Evolutionary conservation across 1,284 basidiomycete genomes (phyloP).

Genomic region (Pseudozyma tsukubaensis): DNA sequence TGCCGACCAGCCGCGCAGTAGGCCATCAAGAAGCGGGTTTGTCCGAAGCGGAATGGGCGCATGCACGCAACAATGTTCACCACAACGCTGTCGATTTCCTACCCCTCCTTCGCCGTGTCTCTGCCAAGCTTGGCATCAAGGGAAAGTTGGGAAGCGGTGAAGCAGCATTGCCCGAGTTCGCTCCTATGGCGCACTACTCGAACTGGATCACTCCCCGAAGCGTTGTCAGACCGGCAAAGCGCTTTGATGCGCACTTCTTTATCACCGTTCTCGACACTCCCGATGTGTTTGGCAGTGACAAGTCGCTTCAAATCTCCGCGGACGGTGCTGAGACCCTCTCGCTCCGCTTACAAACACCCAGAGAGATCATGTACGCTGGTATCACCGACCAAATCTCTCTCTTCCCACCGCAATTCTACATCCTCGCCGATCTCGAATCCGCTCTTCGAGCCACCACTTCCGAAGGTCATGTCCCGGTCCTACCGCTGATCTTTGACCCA

Average conservation of each 20-base stretch:
- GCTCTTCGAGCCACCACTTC: slow-evolving; percentile 19
- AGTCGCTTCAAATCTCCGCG: slow-evolving; percentile 45
- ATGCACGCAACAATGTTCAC: slow-evolving; percentile 57
- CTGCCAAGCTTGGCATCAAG: slow-evolving; percentile 23
- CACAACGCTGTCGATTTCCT: slow-evolving; percentile 57
- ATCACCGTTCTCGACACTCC: slow-evolving; percentile 55
- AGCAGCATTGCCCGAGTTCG: slow-evolving; percentile 29
- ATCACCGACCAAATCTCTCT: slow-evolving; percentile 56
- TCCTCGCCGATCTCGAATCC: slow-evolving; percentile 55
- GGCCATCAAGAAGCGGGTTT: slow-evolving; percentile 57
- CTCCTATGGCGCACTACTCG: slow-evolving; percentile 55
- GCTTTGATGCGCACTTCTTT: slow-evolving; percentile 65
- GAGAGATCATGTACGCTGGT: slow-evolving; percentile 49
- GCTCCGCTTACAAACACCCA: slow-evolving; percentile 46
- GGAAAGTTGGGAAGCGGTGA: slow-evolving; percentile 7
- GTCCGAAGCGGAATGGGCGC: slow-evolving; percentile 51
- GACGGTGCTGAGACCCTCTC: slow-evolving; percentile 60
- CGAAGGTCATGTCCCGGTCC: slow-evolving; percentile 17
- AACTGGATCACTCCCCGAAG: slow-evolving; percentile 63
- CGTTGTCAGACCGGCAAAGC: slow-evolving; percentile 59
- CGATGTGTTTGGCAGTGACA: slow-evolving; percentile 45
- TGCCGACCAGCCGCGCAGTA: slow-evolving; percentile 54
- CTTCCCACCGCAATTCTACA: slow-evolving; percentile 64
- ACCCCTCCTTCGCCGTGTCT: slow-evolving; percentile 50
- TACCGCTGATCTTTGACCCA: slow-evolving; percentile 52